Percentiles rank a stretch among this genome's conserved stretches.
These are phyloP conservation scores for Boletellus ananas DNA, from an alignment of 768 basidiomycete genomes.

Conservation along the genomic window DNA sequence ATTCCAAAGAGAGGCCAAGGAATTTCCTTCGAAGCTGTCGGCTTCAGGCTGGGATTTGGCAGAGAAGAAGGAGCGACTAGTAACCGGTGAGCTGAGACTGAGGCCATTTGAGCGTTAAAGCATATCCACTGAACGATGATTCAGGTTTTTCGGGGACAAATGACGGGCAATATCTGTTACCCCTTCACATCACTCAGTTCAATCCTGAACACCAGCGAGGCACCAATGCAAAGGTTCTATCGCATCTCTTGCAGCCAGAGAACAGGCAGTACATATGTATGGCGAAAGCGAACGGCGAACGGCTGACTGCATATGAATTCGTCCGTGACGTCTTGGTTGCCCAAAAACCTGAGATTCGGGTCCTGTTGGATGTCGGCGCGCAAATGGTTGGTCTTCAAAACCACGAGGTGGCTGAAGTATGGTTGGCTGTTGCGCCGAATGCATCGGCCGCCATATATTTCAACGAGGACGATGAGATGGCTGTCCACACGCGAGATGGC, in stretches of 20 bases:
- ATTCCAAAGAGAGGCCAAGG: constrained; percentile 39
- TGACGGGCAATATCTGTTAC: constrained; percentile 34
- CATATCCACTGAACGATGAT: constrained; percentile 2
- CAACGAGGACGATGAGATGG: neutral
- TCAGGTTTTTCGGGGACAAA: constrained; percentile 37
- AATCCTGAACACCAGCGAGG: constrained; percentile 17
- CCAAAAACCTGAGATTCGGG: constrained; percentile 34
- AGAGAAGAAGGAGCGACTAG: neutral
- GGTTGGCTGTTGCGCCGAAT: constrained; percentile 30
- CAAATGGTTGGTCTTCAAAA: constrained; percentile 51
- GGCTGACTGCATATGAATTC: constrained; percentile 15
- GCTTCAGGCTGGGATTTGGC: constrained; percentile 10
- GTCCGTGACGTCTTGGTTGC: constrained; percentile 31
- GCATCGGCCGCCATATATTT: neutral
- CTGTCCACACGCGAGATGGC: neutral
- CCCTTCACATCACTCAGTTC: constrained; percentile 24
- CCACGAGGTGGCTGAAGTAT: constrained; percentile 33
- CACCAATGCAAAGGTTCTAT: constrained; percentile 13
- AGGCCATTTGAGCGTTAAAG: neutral
- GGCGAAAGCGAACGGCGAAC: neutral
- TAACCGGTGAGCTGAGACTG: constrained; percentile 7
- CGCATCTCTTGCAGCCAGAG: constrained; percentile 18
- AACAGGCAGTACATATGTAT: constrained; percentile 13
- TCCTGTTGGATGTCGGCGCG: constrained; percentile 51
- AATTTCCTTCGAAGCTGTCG: constrained; percentile 19